Base-by-base conservation (phyloP, 768 basidiomycete genomes). In the Trametes cingulata region DNA sequence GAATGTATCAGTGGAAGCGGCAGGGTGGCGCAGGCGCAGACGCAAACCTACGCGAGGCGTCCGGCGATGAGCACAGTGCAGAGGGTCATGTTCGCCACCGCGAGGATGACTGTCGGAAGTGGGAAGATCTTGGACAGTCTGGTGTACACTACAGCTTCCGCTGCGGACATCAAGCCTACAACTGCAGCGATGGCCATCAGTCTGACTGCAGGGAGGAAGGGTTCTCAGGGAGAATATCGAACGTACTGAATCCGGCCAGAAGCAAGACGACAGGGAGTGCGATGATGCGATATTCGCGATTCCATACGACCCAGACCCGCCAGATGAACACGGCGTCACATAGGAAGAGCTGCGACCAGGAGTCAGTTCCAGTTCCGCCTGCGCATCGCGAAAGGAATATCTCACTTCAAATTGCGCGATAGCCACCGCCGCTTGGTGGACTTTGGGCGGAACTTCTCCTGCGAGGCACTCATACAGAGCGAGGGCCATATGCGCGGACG, bases 261-360 rank as follows among this genome's bases (percentile, higher is more conserved):
- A 42, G 24, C 4, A 46, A 17, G 14, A 50, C n/a, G 1, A 39
- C 20, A 3, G 60, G 60, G 3, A 56, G 17, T 4, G 50, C 13
- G 39, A 49, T n/a, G 8, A 56, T 37, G 12, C 39, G 52, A 4
- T 25, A 19, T 27, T 43, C 27, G 37, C 46, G 45, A 2, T 37
- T 45, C 53, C 60, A 61, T 1, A 61, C 53, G 12, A 51, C 60
- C 60, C 60, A 61, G 7, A 61, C 60, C 10, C 60, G 35, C 52
- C 60, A 61, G 6, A 61, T 43, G 25, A 55, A 24, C 1, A 61
- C 40, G 1, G 41, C 22, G 41, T 61, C 60, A 8, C 53, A 46
- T 2, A 61, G 40, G 37, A 48, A 29, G 10, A 41, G 20, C 60
- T 61, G 25, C 15, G 37, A 1, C 7, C 5, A 37, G 5, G 20